These are phyloP conservation scores for Emericellopsis terricola DNA, from an alignment of 495 filamentous ascomycete species.

Conservation along the genomic window DNA sequence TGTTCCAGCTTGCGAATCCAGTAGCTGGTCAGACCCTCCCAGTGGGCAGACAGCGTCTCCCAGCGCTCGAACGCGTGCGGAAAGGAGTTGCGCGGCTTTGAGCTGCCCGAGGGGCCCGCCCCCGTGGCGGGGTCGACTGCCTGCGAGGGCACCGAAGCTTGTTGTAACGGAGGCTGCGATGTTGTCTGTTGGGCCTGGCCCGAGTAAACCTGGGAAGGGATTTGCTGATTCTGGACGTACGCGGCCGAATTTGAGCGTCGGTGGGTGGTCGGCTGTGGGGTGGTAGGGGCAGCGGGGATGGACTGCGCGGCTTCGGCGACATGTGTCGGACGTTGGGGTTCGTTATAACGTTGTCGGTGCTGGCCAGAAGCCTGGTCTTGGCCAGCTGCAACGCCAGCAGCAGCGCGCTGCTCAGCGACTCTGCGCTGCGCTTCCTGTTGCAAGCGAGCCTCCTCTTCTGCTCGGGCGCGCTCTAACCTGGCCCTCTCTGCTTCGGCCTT, in stretches of 20 bases:
- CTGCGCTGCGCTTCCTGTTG: slow-evolving; percentile 31
- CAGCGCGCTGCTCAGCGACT: slow-evolving; percentile 30
- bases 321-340: slow-evolving; percentile 11
- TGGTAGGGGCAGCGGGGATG: slow-evolving; percentile 5
- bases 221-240: background rate
- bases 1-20: slow-evolving; percentile 89
- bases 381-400: slow-evolving; percentile 42
- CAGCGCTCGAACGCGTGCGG: slow-evolving; percentile 96
- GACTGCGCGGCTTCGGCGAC: slow-evolving; percentile 22
- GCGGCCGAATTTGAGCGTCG: background rate
- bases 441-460: slow-evolving; percentile 35
- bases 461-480: slow-evolving; percentile 22
- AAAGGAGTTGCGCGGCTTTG: slow-evolving; percentile 38
- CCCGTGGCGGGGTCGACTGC: background rate
- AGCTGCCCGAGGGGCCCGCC: slow-evolving; percentile 5
- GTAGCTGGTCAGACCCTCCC: slow-evolving; percentile 93
- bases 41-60: slow-evolving; percentile 92
- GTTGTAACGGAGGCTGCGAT: background rate
- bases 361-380: too few relatives aligned
- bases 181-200: background rate
- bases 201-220: background rate
- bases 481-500: slow-evolving; percentile 43
- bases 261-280: background rate
- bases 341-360: slow-evolving; percentile 6
- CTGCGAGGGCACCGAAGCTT: slow-evolving; percentile 1